Evolutionary conservation across 768 basidiomycete genomes (phyloP).

Genomic region (Tylopilus subfusipes): DNA sequence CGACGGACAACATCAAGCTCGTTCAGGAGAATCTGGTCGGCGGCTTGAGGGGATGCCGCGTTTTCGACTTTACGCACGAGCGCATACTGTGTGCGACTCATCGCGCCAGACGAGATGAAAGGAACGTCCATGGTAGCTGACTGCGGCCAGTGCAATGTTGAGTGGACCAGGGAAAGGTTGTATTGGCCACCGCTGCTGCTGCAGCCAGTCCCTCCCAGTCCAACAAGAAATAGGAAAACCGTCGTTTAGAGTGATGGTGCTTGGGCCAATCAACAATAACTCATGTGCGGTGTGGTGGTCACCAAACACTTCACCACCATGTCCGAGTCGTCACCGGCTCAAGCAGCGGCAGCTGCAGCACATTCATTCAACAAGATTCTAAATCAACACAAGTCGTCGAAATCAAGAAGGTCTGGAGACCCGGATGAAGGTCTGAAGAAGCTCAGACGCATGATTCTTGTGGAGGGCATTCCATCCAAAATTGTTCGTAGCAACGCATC

Average conservation of each 20-base stretch:
- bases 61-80: conserved; percentile 73
- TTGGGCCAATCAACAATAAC: neutral
- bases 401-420: conserved; percentile 57
- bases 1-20: conserved; percentile 59
- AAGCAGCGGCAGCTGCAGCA: conserved; percentile 41
- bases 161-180: neutral
- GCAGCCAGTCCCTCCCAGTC: neutral
- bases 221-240: neutral
- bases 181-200: conserved; percentile 7
- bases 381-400: conserved; percentile 65
- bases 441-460: conserved; percentile 80
- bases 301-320: conserved; percentile 17
- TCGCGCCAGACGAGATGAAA: conserved; percentile 73
- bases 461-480: conserved; percentile 83
- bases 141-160: neutral
- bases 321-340: conserved; percentile 22
- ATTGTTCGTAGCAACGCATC: conserved; percentile 46
- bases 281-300: neutral
- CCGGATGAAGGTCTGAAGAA: conserved; percentile 86
- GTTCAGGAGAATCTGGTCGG: conserved; percentile 55
- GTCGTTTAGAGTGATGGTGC: neutral
- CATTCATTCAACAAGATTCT: conserved; percentile 82
- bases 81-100: conserved; percentile 70
- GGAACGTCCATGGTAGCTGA: conserved; percentile 66
- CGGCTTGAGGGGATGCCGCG: conserved; percentile 50